A percentile compares a stretch with the other conserved stretches of the same genome.
These are phyloP conservation scores for Gossypium bickii DNA, from an alignment of 345 rosid species.

Conservation along the genomic window DNA sequence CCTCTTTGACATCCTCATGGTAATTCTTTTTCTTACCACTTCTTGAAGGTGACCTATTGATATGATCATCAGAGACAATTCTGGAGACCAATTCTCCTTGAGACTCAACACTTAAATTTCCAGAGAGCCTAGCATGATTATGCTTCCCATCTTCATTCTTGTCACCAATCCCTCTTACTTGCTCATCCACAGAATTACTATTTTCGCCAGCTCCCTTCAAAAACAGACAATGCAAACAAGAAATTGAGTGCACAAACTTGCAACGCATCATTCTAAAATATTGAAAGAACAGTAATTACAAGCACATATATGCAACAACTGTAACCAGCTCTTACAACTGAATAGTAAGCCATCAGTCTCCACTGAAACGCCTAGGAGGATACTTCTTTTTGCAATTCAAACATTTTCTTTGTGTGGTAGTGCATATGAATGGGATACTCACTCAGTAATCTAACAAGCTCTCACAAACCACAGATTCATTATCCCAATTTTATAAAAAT, in stretches of 20 bases:
- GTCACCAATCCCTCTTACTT: conserved; percentile 3
- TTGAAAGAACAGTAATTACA: conserved; percentile 10
- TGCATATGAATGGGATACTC: conserved; percentile 41
- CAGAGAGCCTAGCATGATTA: conserved; percentile 10
- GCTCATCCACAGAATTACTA: conserved; percentile 22
- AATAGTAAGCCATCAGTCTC: conserved; percentile 73
- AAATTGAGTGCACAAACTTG: conserved; percentile 14
- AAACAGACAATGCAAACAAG: conserved; percentile 4
- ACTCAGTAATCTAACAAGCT: conserved; percentile 51
- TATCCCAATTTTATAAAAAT: conserved; percentile 21
- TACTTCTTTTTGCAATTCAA: conserved; percentile 55
- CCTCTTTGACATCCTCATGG: conserved; percentile 30
- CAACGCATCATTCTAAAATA: not conserved
- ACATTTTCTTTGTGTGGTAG: conserved; percentile 38
- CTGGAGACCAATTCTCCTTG: conserved; percentile 18
- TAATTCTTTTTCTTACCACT: conserved; percentile 35
- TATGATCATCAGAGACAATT: conserved; percentile 19
- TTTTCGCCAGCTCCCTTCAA: conserved; percentile 33
- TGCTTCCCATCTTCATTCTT: conserved; percentile 6
- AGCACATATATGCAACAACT: conserved; percentile 16
- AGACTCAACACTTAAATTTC: conserved; percentile 14
- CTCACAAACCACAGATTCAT: conserved; percentile 46
- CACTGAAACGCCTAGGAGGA: conserved; percentile 58
- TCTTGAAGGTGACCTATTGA: conserved; percentile 30
- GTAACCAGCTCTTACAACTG: conserved; percentile 79